A percentile compares a stretch with the other conserved stretches of the same genome.
These are phyloP conservation scores for Cymodocea nodosa DNA, from an alignment of 116 monocot genomes.

Conservation along the genomic window DNA sequence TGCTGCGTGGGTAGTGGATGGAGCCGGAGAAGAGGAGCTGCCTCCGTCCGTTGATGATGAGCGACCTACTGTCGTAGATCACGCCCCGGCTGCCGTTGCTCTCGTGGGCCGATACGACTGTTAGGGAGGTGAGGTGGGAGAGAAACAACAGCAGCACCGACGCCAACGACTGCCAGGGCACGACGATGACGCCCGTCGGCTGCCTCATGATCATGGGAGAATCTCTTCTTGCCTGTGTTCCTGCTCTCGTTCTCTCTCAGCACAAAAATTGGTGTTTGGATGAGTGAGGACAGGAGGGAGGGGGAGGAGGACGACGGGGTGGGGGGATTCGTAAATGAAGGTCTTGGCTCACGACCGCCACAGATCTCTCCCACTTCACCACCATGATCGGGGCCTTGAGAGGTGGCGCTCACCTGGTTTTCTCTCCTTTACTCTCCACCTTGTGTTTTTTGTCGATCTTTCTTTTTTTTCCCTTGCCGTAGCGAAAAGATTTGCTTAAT, in stretches of 20 bases:
- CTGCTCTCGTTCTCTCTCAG: not conserved
- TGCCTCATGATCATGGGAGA: not conserved
- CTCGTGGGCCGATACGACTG: not conserved
- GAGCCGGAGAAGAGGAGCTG: constrained; percentile 58
- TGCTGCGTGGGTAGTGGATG: constrained; percentile 49
- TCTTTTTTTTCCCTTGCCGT: no score
- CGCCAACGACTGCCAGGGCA: not conserved
- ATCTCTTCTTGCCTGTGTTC: not conserved
- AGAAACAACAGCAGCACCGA: not conserved
- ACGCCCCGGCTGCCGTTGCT: not conserved
- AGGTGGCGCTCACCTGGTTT: not conserved
- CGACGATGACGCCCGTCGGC: no score
- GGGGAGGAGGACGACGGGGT: no score
- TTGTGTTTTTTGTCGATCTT: not conserved
- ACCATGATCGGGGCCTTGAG: not conserved
- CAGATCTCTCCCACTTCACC: no score
- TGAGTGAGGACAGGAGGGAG: no score
- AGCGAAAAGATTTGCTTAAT: no score
- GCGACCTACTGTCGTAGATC: constrained; percentile 29
- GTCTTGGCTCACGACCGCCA: no score
- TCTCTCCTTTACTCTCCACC: not conserved
- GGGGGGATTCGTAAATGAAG: no score
- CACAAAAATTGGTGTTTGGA: not conserved
- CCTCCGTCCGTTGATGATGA: constrained; percentile 42
- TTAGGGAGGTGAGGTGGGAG: no score